phyloP scores from a whole-genome alignment of 2,329 filamentous ascomycete genomes.

The Cadophora luteo-olivacea region DNA sequence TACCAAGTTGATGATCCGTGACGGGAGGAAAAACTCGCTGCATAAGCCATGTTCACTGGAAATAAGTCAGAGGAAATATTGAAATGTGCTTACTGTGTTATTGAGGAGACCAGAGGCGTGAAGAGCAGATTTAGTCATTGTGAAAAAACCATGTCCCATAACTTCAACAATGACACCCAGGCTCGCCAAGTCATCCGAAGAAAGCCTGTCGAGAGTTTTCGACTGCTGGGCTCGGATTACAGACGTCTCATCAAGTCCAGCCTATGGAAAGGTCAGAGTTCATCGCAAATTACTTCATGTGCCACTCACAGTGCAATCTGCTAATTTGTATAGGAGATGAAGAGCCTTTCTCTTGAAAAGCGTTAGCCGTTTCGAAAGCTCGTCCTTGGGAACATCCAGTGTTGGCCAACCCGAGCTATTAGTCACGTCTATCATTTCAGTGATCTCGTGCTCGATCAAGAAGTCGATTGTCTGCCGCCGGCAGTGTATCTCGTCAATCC shows the following conservation, averaged over 20 bases:
- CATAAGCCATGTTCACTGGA: too few species aligned
- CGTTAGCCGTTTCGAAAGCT: conserved; percentile 22
- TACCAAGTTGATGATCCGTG: too few species aligned
- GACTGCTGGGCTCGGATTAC: conserved; percentile 31
- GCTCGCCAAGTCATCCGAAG: conserved; percentile 29
- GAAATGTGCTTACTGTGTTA: conserved; percentile 8
- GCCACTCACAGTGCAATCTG: conserved; percentile 31
- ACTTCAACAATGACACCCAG: conserved; percentile 38
- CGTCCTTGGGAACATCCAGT: conserved; percentile 26
- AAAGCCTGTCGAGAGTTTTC: conserved; percentile 33
- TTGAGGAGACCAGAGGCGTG: conserved; percentile 7
- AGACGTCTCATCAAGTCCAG: conserved; percentile 24
- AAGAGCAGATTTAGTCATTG: conserved; percentile 31
- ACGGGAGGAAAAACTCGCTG: too few species aligned
- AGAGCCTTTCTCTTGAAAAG: conserved; percentile 34
- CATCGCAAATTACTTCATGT: neutral
- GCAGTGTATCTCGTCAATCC: conserved; percentile 35
- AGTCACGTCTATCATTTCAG: conserved; percentile 31
- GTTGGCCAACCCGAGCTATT: conserved; percentile 32
- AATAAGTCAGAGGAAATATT: too few species aligned
- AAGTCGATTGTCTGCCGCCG: conserved; percentile 31
- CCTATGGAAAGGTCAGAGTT: neutral
- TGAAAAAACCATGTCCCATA: conserved; percentile 39
- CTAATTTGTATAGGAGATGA: conserved; percentile 33
- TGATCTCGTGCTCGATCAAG: conserved; percentile 35